Base-by-base conservation (phyloP, 2,329 filamentous ascomycete species). In the Magnaporthiopsis rhizophila region DNA sequence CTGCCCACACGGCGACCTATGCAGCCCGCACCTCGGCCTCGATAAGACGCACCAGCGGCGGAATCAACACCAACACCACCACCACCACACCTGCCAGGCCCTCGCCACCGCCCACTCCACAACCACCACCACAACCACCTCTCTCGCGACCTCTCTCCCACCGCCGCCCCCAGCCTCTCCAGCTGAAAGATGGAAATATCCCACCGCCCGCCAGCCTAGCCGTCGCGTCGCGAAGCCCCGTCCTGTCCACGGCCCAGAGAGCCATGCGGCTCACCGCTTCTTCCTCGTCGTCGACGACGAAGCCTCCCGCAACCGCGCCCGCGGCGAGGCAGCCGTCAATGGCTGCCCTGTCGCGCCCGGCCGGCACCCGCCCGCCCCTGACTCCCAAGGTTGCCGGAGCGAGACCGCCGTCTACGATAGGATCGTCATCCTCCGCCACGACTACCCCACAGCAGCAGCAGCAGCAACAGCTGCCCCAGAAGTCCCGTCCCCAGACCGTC, bases 321-420 rank as follows among this genome's bases (percentile, higher is more conserved):
- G 78, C 80, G 71, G 80, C 78, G 68, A 81, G 81, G 69, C 81
- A 81, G 72, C 85, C 87, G 57, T 82, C 89, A 72, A 88, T 88
- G 78, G 89, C 91, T 63, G 83, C 86, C 65, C 85, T 92, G 60
- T 80, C 83, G 69, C 81, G 87, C 83, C 74, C 75, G 70, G 68
- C 36, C 36, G 18, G 78, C 71, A 79, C 75, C 68, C 78, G 80
- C 66, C 70, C 77, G 38, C 83, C 83, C 64, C 70, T 85, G 70
- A 85, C 81, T 2, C 81, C 83, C 68, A 86, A 87, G 76, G 80
- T 86, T 63, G 81, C 83, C 32, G 64, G 65, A 3, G 6, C 61
- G 13, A 59, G 63, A 21, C 34, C 65, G 58, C 64, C 61, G 45
- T 59, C 66, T 24, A 53, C 36, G 24, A 30, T 30, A 28, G 28